Evolutionary conservation across 805 yeast species (phyloP).

Genomic region (Suhomyces kilbournensis): DNA sequence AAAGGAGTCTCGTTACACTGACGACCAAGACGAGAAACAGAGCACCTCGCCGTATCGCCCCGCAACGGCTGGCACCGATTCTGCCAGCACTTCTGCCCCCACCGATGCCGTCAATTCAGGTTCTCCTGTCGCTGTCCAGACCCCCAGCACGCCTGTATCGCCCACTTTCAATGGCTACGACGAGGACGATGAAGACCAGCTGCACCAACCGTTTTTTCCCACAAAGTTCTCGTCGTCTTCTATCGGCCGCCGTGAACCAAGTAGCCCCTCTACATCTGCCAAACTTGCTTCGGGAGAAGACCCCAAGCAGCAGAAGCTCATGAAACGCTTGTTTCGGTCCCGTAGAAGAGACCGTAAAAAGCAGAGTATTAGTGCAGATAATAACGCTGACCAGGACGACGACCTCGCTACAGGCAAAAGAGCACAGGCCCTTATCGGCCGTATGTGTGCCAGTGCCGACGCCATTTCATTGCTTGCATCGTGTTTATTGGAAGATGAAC

Average conservation of each 20-base stretch:
- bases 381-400: conserved; percentile 18
- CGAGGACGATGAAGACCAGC: neutral
- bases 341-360: conserved; percentile 22
- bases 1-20: conserved; percentile 29
- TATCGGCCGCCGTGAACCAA: conserved; percentile 1
- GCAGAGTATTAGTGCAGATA: conserved; percentile 14
- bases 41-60: conserved; percentile 13
- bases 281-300: conserved; percentile 9
- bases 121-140: neutral
- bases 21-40: conserved; percentile 28
- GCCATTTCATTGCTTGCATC: conserved; percentile 74
- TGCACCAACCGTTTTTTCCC: conserved; percentile 6
- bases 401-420: conserved; percentile 34
- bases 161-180: neutral
- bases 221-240: conserved; percentile 5
- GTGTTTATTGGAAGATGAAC: conserved; percentile 71
- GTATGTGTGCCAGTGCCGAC: conserved; percentile 66
- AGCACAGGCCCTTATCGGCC: conserved; percentile 31
- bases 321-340: conserved; percentile 23
- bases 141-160: neutral
- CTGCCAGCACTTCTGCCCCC: neutral
- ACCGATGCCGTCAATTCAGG: neutral
- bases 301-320: conserved; percentile 18
- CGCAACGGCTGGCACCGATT: neutral
- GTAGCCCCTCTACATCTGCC: neutral